Evolutionary conservation across 2,329 filamentous ascomycete species (phyloP).

Genomic region (Colletotrichum agaves): DNA sequence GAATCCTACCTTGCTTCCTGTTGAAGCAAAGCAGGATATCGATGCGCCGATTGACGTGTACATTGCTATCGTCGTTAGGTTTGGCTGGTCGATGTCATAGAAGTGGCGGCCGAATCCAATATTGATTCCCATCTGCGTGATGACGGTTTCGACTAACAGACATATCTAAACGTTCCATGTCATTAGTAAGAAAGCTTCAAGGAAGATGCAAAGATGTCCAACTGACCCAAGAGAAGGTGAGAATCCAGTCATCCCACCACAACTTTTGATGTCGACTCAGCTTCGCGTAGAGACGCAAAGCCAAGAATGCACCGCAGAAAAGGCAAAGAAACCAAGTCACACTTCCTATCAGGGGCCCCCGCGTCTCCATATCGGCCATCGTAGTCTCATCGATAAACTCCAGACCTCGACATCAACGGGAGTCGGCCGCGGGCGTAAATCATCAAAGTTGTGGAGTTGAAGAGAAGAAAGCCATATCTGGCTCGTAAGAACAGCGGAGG

Average conservation of each 20-base stretch:
- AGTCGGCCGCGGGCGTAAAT: conserved; percentile 5
- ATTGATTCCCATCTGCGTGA: conserved; percentile 36
- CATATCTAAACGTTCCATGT: not conserved
- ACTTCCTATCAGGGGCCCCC: conserved; percentile 32
- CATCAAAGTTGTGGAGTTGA: not conserved
- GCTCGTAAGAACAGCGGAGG: not conserved
- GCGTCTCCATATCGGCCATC: conserved; percentile 13
- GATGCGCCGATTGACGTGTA: conserved; percentile 29
- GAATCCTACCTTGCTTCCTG: conserved; percentile 43
- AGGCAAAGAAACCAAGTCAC: conserved; percentile 45
- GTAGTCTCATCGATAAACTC: not conserved
- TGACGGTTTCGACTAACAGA: conserved; percentile 27
- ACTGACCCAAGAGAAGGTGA: conserved; percentile 44
- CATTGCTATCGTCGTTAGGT: conserved; percentile 21
- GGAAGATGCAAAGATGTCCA: fast-evolving
- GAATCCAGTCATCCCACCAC: conserved; percentile 42
- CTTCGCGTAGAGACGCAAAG: conserved; percentile 41
- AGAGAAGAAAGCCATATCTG: not conserved
- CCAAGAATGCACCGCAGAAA: conserved; percentile 39
- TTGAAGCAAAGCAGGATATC: conserved; percentile 33
- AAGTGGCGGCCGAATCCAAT: conserved; percentile 39
- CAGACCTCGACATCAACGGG: not conserved
- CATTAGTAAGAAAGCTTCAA: too few relatives aligned
- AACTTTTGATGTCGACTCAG: conserved; percentile 34
- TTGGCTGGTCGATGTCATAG: conserved; percentile 26